phyloP scores from a whole-genome alignment of 1,139 yeast species.

The Taphrina confusa region DNA sequence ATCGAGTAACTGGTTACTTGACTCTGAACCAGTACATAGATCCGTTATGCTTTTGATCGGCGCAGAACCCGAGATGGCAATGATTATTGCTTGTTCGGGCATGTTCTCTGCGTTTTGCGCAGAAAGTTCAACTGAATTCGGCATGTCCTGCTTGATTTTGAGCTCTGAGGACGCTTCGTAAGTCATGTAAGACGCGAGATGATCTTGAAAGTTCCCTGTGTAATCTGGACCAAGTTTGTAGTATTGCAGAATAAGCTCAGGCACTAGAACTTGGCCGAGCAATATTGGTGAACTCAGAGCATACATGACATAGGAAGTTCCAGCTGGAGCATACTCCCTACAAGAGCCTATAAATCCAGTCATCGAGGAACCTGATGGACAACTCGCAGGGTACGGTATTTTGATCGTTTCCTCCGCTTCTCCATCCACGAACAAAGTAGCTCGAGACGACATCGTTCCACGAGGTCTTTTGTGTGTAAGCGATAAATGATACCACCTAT shows the following conservation, averaged over 20 bases:
- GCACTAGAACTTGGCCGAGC: slow-evolving; percentile 1
- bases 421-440: slow-evolving; percentile 48
- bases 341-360: slow-evolving; percentile 43
- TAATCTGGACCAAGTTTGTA: slow-evolving; percentile 50
- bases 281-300: slow-evolving; percentile 3
- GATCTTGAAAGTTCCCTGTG: slow-evolving; percentile 49
- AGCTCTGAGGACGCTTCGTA: slow-evolving; percentile 47
- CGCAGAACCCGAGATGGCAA: background rate
- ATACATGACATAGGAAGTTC: background rate
- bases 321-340: background rate
- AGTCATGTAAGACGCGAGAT: slow-evolving; percentile 46
- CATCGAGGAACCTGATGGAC: slow-evolving; percentile 39
- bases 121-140: background rate
- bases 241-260: slow-evolving; percentile 40
- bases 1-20: no score
- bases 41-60: background rate
- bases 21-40: background rate
- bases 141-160: slow-evolving; percentile 42
- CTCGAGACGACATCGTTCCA: slow-evolving; percentile 41
- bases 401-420: slow-evolving; percentile 45
- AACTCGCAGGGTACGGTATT: slow-evolving; percentile 41
- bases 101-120: slow-evolving; percentile 12
- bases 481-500: slow-evolving; percentile 41
- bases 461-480: slow-evolving; percentile 40
- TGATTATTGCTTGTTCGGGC: slow-evolving; percentile 37